These are phyloP conservation scores for Farysia itapuensis DNA, from an alignment of 1,284 basidiomycete species.

Conservation along the genomic window DNA sequence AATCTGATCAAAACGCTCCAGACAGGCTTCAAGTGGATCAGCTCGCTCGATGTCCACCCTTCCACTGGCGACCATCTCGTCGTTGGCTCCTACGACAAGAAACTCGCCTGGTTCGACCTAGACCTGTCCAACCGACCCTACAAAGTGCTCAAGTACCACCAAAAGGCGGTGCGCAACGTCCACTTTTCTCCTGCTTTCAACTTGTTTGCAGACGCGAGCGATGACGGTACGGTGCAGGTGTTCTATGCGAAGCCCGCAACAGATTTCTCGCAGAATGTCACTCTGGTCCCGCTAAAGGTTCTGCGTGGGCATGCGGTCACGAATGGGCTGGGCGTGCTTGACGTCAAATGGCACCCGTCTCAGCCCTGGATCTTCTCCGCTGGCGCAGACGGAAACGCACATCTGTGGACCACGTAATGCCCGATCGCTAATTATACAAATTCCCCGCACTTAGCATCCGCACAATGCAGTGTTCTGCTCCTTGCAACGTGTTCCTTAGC, in stretches of 20 bases:
- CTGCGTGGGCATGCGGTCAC: conserved; percentile 81
- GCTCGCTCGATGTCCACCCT: conserved; percentile 91
- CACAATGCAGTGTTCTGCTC: no score
- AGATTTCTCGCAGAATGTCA: conserved; percentile 81
- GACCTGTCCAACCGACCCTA: conserved; percentile 94
- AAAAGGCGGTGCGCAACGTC: conserved; percentile 84
- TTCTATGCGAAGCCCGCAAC: conserved; percentile 78
- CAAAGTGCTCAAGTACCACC: conserved; percentile 94
- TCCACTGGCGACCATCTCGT: conserved; percentile 83
- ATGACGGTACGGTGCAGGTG: conserved; percentile 94
- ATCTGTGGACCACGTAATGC: conserved; percentile 70
- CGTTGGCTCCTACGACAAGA: conserved; percentile 94
- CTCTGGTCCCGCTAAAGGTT: conserved; percentile 96
- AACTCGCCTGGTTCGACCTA: conserved; percentile 97
- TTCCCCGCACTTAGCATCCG: no score
- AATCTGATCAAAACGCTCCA: conserved; percentile 86
- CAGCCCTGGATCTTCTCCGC: conserved; percentile 92
- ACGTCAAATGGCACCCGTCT: conserved; percentile 82
- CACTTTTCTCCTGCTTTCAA: conserved; percentile 82
- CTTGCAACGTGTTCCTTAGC: no score
- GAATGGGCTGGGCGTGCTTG: conserved; percentile 86
- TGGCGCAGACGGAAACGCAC: conserved; percentile 86
- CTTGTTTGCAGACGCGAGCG: conserved; percentile 90
- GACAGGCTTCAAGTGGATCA: conserved; percentile 95
- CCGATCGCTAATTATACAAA: no score